Evolutionary conservation across 331 rosid genomes (phyloP).

Genomic region (Spiraea crenata): DNA sequence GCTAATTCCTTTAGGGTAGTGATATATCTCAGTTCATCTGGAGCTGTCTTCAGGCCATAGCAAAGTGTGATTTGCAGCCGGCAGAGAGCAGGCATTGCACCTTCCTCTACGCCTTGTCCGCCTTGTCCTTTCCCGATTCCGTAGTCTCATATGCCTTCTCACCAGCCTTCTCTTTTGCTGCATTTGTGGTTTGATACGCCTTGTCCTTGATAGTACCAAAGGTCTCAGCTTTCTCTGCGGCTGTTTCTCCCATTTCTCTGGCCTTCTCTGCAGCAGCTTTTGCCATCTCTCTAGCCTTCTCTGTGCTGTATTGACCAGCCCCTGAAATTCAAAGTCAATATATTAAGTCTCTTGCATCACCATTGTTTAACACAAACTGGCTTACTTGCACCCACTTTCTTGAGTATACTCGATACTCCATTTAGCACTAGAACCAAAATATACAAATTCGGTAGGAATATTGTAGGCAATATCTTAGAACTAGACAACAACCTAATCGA

Average conservation of each 20-base stretch:
- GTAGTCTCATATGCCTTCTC: background rate
- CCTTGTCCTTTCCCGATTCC: slow-evolving; percentile 17
- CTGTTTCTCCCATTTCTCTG: slow-evolving; percentile 27
- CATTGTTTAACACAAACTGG: no score
- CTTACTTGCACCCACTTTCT: no score
- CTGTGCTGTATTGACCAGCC: slow-evolving; percentile 38
- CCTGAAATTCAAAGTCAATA: slow-evolving; percentile 26
- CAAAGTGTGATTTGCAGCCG: background rate
- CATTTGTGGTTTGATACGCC: background rate
- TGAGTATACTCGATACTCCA: no score
- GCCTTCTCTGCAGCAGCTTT: slow-evolving; percentile 32
- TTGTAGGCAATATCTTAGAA: no score
- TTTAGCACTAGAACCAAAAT: no score
- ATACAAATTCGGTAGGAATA: no score
- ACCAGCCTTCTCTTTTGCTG: slow-evolving; percentile 5
- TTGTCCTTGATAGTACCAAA: background rate
- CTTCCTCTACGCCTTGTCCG: background rate
- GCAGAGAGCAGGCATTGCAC: slow-evolving; percentile 20
- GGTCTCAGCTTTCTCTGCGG: slow-evolving; percentile 15
- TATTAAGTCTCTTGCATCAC: no score
- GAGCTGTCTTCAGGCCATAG: no score
- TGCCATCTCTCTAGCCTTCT: slow-evolving; percentile 23
- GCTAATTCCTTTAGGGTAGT: background rate
- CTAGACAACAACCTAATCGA: no score
- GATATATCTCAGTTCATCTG: slow-evolving; percentile 3